phyloP scores from a whole-genome alignment of 2,329 filamentous ascomycete genomes.

The Pseudogymnoascus sp. region DNA sequence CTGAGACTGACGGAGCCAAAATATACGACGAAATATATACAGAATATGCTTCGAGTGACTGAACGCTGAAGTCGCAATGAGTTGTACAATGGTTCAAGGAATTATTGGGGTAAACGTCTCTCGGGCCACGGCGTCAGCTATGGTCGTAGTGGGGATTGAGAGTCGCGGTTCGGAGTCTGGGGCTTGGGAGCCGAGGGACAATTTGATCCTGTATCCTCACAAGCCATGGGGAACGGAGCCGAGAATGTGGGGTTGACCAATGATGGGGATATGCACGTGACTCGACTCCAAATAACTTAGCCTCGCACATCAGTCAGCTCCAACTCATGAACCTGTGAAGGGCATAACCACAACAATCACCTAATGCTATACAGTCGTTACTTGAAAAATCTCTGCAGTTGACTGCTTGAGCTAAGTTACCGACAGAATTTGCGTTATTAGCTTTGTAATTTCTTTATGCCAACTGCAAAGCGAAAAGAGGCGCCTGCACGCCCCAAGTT shows the following conservation, averaged over 20 bases:
- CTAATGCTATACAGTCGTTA: background rate
- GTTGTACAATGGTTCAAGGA: background rate
- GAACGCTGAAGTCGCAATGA: background rate
- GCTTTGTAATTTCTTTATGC: background rate
- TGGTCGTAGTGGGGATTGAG: conserved; percentile 6
- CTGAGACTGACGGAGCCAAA: background rate
- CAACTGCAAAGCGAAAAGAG: background rate
- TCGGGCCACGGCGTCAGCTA: conserved; percentile 2
- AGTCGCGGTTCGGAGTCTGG: conserved; percentile 5
- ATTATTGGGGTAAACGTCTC: conserved; percentile 6
- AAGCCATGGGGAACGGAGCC: background rate
- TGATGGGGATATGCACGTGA: background rate
- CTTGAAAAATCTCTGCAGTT: background rate
- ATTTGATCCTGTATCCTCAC: conserved; percentile 2
- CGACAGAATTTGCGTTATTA: background rate
- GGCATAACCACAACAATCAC: background rate
- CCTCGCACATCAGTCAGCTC: background rate
- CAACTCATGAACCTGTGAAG: background rate
- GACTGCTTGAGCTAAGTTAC: background rate
- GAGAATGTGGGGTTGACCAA: conserved; percentile 5
- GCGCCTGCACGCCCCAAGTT: background rate
- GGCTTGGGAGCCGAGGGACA: conserved; percentile 9
- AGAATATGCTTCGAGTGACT: background rate
- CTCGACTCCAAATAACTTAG: background rate
- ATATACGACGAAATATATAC: background rate